phyloP scores from a whole-genome alignment of 129 eudicot genomes.

The Escallonia herrerae region DNA sequence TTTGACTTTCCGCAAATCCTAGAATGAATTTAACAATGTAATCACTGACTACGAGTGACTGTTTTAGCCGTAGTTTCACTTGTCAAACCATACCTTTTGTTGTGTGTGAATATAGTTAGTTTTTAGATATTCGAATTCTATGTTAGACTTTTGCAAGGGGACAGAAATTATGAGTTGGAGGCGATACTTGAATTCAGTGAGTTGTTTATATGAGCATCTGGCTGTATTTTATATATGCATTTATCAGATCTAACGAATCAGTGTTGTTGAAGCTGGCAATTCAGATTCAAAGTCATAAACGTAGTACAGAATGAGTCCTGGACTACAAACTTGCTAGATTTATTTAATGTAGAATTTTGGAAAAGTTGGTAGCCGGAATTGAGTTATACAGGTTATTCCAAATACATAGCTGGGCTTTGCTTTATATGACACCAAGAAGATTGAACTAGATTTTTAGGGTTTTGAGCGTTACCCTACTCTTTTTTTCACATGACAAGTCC shows the following conservation, averaged over 20 bases:
- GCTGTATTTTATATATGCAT: too few species aligned
- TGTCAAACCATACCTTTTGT: background rate
- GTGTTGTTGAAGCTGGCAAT: background rate
- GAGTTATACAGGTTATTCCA: background rate
- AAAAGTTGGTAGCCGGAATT: background rate
- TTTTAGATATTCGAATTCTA: background rate
- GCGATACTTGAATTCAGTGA: background rate
- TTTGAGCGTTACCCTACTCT: too few species aligned
- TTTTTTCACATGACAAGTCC: too few species aligned
- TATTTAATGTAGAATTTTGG: background rate
- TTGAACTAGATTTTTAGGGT: too few species aligned
- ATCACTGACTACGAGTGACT: too few species aligned
- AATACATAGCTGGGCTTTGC: too few species aligned
- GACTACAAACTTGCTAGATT: too few species aligned
- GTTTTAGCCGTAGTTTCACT: too few species aligned
- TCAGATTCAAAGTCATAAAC: background rate
- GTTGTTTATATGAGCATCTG: background rate
- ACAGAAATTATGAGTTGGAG: background rate
- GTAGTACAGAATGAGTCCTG: background rate
- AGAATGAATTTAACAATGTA: too few species aligned
- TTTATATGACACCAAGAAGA: too few species aligned
- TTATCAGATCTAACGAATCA: too few species aligned
- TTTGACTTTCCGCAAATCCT: too few species aligned
- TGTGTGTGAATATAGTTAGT: background rate
- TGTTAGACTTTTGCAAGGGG: background rate